phyloP scores from a whole-genome alignment of 2,329 filamentous ascomycete species.

The Trichoderma oligosporum region DNA sequence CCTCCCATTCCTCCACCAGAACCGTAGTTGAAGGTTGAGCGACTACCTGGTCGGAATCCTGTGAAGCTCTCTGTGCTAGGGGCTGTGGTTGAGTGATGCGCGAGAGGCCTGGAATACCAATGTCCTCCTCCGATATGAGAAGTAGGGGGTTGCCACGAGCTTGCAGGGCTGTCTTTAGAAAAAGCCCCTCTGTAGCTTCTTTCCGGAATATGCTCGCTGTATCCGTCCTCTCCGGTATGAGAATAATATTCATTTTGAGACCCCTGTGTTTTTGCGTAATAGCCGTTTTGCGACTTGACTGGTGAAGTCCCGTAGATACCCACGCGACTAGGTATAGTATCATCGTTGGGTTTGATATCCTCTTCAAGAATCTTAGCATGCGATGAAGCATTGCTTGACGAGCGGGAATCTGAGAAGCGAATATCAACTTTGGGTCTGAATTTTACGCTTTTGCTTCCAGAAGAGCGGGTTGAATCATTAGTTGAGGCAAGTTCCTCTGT shows the following conservation, averaged over 20 bases:
- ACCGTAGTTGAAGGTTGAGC: conserved; percentile 11
- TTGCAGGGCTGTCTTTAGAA: conserved; percentile 1
- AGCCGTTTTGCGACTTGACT: not conserved
- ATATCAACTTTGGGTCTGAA: conserved; percentile 26
- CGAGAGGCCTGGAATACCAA: not conserved
- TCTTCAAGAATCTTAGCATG: not conserved
- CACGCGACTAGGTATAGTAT: not conserved
- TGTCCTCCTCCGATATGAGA: not conserved
- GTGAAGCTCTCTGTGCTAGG: not conserved
- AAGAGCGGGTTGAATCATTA: conserved; percentile 18
- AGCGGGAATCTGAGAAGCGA: conserved; percentile 19
- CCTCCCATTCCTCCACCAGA: not conserved
- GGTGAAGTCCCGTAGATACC: conserved; percentile 14
- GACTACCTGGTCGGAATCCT: not conserved
- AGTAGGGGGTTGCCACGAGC: not conserved
- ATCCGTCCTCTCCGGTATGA: not conserved
- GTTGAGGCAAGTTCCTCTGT: conserved; percentile 17
- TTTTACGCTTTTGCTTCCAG: conserved; percentile 27
- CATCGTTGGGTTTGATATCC: conserved; percentile 12
- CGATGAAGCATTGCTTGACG: conserved; percentile 19
- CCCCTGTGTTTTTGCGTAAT: not conserved
- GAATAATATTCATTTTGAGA: not conserved
- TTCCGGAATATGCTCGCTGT: not conserved
- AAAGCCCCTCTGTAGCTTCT: conserved; percentile 10
- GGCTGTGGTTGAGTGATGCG: not conserved